Percentiles rank a stretch among this genome's conserved stretches.
Conservation (phyloP, 305 asterid species). For the Solanum hybrid region DNA sequence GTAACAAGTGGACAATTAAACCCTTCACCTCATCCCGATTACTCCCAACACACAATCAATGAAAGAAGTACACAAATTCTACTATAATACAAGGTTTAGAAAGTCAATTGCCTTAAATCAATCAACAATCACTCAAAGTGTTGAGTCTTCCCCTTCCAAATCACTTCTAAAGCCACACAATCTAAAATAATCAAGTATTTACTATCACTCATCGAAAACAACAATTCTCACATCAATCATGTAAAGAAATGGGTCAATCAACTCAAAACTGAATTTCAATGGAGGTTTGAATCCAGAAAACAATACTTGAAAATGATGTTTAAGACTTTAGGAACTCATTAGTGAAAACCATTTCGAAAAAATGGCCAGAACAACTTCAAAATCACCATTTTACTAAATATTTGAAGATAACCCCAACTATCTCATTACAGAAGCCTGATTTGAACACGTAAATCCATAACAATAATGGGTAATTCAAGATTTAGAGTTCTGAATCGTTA, state of each 20-base stretch:
- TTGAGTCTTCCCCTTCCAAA: not conserved
- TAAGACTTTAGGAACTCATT: not conserved
- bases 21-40: not conserved
- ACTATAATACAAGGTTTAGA: too few species aligned
- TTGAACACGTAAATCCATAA: not conserved
- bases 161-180: not conserved
- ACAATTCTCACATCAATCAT: not conserved
- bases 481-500: not conserved
- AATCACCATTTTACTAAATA: too few species aligned
- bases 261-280: not conserved
- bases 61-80: not conserved
- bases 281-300: not conserved
- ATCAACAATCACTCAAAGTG: not conserved
- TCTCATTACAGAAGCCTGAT: not conserved
- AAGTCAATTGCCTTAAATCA: not conserved
- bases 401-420: not conserved
- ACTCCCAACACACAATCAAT: not conserved
- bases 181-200: not conserved
- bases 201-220: not conserved
- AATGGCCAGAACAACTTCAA: not conserved
- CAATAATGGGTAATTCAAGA: not conserved
- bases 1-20: not conserved
- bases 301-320: not conserved
- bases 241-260: not conserved
- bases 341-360: not conserved